Evolutionary conservation across 169 alveolate genomes (phyloP), one percentile per base, ranked within the genome.

Genomic region (Plasmodium coatneyi): DNA sequence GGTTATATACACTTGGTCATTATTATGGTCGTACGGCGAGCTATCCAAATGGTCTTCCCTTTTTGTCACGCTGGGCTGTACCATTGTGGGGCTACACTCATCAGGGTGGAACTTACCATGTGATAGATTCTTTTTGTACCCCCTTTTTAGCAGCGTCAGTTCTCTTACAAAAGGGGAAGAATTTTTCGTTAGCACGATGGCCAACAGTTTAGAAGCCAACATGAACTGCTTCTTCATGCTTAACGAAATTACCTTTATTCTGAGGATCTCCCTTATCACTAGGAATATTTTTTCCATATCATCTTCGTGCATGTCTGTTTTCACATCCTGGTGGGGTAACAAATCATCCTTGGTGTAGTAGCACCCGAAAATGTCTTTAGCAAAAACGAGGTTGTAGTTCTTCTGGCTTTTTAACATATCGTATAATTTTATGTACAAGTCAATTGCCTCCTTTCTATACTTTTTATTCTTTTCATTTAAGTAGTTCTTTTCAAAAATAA

Each of bases 331-430:
- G n/a, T 2, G 19, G 70, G 25, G 10, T 72, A 43, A 34, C 30
- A 76, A 52, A 30, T 86, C 93, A 12, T 54, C 93, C 70, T 86
- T 86, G n/a, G 83, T 89, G 72, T 89, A 89, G 16, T 79, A 89
- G 28, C 82, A 54, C n/a, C 94, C 94, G 72, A 80, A 80, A 12
- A 89, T 80, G 82, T 89, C 94, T 32, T 89, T 89, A 10, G 91
- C 94, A 66, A 54, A 56, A 41, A 89, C 94, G 16, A 89, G n/a
- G 34, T 28, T 46, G 49, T 80, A 89, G 56, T 89, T 89, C 60
- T 66, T 79, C 49, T 79, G 74, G 12, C 43, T 80, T 60, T 19
- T 89, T 52, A 89, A 60, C 82, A 32, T 78, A 2, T 89, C 43
- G 34, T 80, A 89, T 39, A 89, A 70, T 80, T 39, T 89, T 25